phyloP scores from a whole-genome alignment of 768 basidiomycete genomes.

The Pleurotus salmoneostramineus region DNA sequence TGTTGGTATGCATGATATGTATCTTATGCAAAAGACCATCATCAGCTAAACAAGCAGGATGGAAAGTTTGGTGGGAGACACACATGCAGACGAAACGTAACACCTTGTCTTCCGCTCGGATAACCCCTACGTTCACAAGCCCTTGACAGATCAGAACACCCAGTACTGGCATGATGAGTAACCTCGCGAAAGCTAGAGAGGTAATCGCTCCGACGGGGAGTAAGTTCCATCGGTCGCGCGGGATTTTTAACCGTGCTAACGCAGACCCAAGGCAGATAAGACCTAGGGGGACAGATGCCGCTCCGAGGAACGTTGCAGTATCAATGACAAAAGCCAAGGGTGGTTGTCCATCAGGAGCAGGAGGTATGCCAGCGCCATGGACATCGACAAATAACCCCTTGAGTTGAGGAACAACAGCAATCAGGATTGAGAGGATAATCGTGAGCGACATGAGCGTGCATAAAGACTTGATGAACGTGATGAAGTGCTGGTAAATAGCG shows the following conservation, averaged over 20 bases:
- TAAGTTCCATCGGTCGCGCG: constrained; percentile 27
- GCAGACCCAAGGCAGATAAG: constrained; percentile 61
- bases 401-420: constrained; percentile 51
- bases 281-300: constrained; percentile 60
- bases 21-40: constrained; percentile 26
- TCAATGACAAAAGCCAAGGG: constrained; percentile 62
- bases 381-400: constrained; percentile 59
- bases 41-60: not conserved
- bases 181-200: constrained; percentile 35
- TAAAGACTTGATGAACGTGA: constrained; percentile 30
- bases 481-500: constrained; percentile 1
- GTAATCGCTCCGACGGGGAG: constrained; percentile 38
- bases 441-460: constrained; percentile 46
- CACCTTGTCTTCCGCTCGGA: constrained; percentile 37
- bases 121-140: constrained; percentile 29
- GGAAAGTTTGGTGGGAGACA: constrained; percentile 17
- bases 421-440: constrained; percentile 50
- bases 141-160: constrained; percentile 43
- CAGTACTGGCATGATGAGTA: constrained; percentile 42
- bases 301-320: constrained; percentile 54
- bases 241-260: constrained; percentile 42
- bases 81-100: constrained; percentile 54
- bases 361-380: constrained; percentile 35
- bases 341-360: constrained; percentile 64
- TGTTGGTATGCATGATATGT: constrained; percentile 58